These are phyloP conservation scores for Colletotrichum musae DNA, from an alignment of 2,329 filamentous ascomycete species.

Conservation along the genomic window DNA sequence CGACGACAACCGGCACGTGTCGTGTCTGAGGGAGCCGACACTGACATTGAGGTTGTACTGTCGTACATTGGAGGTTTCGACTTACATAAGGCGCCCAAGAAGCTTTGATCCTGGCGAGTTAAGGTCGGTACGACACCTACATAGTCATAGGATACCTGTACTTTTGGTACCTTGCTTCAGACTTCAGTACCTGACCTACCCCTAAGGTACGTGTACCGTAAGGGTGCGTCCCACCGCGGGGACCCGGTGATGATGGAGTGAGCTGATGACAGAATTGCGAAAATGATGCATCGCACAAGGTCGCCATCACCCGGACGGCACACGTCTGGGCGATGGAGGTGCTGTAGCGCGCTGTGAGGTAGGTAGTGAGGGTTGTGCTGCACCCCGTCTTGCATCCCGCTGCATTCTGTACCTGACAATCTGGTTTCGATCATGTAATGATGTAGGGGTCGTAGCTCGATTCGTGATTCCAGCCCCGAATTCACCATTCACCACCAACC, in stretches of 20 bases:
- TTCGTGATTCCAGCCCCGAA: slow-evolving; percentile 37
- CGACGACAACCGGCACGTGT: slow-evolving; percentile 8
- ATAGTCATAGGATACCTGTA: background rate
- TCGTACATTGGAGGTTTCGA: slow-evolving; percentile 34
- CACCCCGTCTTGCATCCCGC: slow-evolving; percentile 16
- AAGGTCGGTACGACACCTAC: background rate
- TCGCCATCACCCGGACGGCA: background rate
- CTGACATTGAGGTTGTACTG: background rate
- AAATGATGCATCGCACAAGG: slow-evolving; percentile 36
- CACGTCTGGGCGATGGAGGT: background rate
- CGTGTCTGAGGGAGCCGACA: slow-evolving; percentile 31
- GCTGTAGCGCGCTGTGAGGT: background rate
- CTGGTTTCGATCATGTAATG: slow-evolving; percentile 39
- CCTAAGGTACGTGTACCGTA: background rate
- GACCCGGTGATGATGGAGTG: slow-evolving; percentile 24
- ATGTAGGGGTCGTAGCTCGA: slow-evolving; percentile 29
- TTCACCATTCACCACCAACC: slow-evolving; percentile 35
- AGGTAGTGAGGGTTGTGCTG: slow-evolving; percentile 1
- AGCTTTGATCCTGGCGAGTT: background rate
- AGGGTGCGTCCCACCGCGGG: background rate
- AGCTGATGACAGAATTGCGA: slow-evolving; percentile 41
- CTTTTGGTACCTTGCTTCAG: background rate
- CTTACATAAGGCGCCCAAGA: slow-evolving; percentile 25
- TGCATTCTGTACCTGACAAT: slow-evolving; percentile 38
- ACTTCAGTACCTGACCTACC: too few relatives aligned